Evolutionary conservation across 2,329 filamentous ascomycete genomes (phyloP).

Genomic region (Massarina eburnea): DNA sequence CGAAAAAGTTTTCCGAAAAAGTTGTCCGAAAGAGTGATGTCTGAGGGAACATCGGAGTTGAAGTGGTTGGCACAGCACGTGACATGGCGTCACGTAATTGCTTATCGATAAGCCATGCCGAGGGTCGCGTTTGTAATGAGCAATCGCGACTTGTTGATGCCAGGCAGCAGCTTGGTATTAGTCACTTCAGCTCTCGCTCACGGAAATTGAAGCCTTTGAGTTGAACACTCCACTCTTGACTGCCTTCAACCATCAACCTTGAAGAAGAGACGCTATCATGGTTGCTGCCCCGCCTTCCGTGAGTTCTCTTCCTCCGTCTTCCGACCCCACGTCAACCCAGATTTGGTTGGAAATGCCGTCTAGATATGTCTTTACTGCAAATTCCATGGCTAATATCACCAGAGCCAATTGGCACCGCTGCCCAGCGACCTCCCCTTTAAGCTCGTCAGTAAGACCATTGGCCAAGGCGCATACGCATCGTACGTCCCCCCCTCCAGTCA

Average conservation of each 20-base stretch:
- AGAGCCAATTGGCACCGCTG: conserved; percentile 88
- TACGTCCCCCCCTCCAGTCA: conserved; percentile 48
- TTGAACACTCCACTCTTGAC: not conserved
- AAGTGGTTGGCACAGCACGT: too few relatives aligned
- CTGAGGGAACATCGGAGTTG: too few relatives aligned
- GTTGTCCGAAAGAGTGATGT: too few relatives aligned
- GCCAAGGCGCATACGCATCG: conserved; percentile 96
- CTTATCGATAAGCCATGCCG: conserved; percentile 13
- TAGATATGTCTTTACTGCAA: not conserved
- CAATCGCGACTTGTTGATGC: conserved; percentile 3
- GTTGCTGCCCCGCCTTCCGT: conserved; percentile 29
- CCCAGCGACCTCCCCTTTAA: conserved; percentile 86
- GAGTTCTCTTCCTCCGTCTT: conserved; percentile 10
- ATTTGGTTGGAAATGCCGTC: too few relatives aligned
- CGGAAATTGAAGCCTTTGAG: not conserved
- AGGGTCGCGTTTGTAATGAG: conserved; percentile 3
- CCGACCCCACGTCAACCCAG: not conserved
- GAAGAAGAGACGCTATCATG: conserved; percentile 13
- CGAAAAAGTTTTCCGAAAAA: too few relatives aligned
- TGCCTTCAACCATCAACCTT: not conserved
- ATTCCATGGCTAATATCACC: conserved; percentile 19
- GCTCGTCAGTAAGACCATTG: conserved; percentile 94
- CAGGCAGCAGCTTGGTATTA: conserved; percentile 17
- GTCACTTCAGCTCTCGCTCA: not conserved
- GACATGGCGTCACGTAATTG: too few relatives aligned